phyloP scores from a whole-genome alignment of 305 asterid species.

The Plantago coronopus region DNA sequence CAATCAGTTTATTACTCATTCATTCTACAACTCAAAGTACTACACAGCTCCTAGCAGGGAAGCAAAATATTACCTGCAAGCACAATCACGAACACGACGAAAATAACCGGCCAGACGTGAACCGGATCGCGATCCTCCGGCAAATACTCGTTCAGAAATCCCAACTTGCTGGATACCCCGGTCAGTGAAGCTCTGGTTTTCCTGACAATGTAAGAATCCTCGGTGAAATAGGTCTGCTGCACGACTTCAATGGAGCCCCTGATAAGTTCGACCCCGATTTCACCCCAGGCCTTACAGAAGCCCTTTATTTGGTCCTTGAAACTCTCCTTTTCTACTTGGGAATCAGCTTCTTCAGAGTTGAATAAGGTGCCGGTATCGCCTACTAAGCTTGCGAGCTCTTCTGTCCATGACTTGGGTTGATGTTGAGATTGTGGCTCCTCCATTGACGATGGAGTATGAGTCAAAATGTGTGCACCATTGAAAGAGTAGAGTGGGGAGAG shows the following conservation, averaged over 20 bases:
- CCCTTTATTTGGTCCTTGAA: constrained; percentile 75
- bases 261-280: constrained; percentile 60
- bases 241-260: constrained; percentile 70
- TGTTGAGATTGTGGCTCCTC: too few species aligned
- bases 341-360: constrained; percentile 19
- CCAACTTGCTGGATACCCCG: constrained; percentile 49
- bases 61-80: constrained; percentile 50
- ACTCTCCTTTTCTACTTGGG: constrained; percentile 57
- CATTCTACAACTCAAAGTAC: neutral
- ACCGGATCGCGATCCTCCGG: constrained; percentile 91
- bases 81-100: constrained; percentile 57
- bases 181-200: constrained; percentile 48
- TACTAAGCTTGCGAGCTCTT: constrained; percentile 67
- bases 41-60: neutral
- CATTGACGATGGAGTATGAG: too few species aligned
- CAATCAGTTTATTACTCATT: too few species aligned
- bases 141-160: constrained; percentile 58
- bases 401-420: constrained; percentile 79
- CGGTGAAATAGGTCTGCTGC: constrained; percentile 64
- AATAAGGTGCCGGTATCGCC: constrained; percentile 57
- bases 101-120: constrained; percentile 65
- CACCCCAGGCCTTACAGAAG: constrained; percentile 81
- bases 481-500: too few species aligned
- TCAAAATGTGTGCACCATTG: too few species aligned
- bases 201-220: constrained; percentile 75